Base-by-base conservation (phyloP, 2,329 filamentous ascomycete species). In the Rutstroemia sp. region DNA sequence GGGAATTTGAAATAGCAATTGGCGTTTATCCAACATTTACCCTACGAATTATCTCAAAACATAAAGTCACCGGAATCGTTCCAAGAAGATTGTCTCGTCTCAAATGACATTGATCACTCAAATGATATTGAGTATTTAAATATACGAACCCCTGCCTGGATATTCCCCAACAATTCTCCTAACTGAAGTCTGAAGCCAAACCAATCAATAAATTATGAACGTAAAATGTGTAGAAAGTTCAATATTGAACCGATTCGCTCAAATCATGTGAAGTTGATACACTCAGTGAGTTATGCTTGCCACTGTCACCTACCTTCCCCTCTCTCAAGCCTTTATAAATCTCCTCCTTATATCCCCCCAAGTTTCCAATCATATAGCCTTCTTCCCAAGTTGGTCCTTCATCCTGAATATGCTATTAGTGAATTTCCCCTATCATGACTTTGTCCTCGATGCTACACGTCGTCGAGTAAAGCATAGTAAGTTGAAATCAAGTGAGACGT, bases 311-410 rank as follows among this genome's bases (percentile, higher is more conserved):
- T 44, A 58, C 52, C 19, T 30, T 51, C 19, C 57, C 46, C 10
- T 53, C 55, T 23, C 46, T 52, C 36, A 51, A 46, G 16, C 57
- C 54, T 21, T 39, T 5, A 34, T 42, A 34, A 40, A 44, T 50
- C 12, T 34, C 54, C 47, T 25, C 36, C 19, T 34, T 50, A 45
- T 58, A 66, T 0, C 57, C 49, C 34, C 65, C 57, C 10, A 77
- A 71, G 14, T 61, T 57, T 1, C 75, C 64, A 5, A 67, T 68
- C 5, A 48, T 48, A 34, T 48, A 54, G 3, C 51, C 51, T 34
- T 36, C 30, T 2, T 40, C 21, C 17, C 47, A 49, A 2, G 23
- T 42, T 14, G 36, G 36, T 1, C 45, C 34, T 30, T 40, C 45
- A 34, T 54, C 52, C 45, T 49, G 49, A 10, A 36, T 30, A 39